Base-by-base conservation (phyloP, 2,329 filamentous ascomycete genomes). In the Pseudocercospora eumusae region DNA sequence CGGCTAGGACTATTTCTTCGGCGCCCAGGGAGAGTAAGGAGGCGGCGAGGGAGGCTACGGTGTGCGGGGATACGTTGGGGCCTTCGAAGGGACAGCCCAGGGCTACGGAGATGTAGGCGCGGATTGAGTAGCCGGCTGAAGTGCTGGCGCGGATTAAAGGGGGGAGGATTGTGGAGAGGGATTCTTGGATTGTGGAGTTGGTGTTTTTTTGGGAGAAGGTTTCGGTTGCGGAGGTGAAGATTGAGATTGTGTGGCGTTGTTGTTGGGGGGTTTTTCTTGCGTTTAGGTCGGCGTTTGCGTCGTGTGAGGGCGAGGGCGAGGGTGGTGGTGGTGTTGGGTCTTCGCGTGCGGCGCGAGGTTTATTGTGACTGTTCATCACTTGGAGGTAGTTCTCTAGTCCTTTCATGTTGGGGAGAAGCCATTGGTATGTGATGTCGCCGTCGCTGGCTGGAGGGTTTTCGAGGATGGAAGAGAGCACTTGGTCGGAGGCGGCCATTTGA, bases 1-100 rank as follows among this genome's bases (percentile, higher is more conserved):
- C 93, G 6, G 92, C 92, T 0, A 96, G 84, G 1, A 90, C 90
- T 68, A 97, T 92, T 80, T 96, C 92, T 72, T 96, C 91, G 20
- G 91, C 93, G 18, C 93, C 93, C 81, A 93, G 90, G 72, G 93
- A 90, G 1, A 96, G 81, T 54, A 96, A 75, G 6, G 78, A 71
- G 81, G 86, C 63, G 81, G 86, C 85, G 23, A 88, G 79, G 27
- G 86, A 83, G 2, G 86, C 86, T 2, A 88, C 86, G 59, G 81
- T 82, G 67, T 83, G 78, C 0, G 86, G 84, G 40, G 83, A 77
- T 1, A 86, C 83, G 59, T 87, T 80, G 0, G 85, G 84, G 0
- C 86, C 86, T 76, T 88, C 86, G 66, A 87, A 95, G 0, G 91
- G 91, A 67, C 91, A 96, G 1, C 89, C 90, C 5, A 96, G 81